Conservation (phyloP, 495 filamentous ascomycete genomes). For the Tirmania nivea region DNA sequence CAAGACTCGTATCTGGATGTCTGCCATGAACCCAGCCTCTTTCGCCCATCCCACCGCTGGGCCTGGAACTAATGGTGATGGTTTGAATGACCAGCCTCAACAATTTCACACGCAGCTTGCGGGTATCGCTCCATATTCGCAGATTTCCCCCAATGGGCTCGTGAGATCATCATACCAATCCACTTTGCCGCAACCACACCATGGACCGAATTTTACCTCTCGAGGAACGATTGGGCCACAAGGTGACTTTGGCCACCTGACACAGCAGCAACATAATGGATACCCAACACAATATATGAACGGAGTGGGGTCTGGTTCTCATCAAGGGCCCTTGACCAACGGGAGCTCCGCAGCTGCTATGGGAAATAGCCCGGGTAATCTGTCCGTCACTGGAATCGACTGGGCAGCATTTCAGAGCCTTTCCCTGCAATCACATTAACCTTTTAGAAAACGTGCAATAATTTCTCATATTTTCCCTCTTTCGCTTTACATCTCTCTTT, state of each 20-base stretch:
- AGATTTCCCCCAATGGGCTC: constrained; percentile 2
- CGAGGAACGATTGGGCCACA: constrained; percentile 9
- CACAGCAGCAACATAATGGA: constrained; percentile 14
- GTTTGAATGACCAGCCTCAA: constrained; percentile 5
- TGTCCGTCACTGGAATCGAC: not conserved
- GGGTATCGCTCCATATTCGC: constrained; percentile 5
- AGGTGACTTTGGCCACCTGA: constrained; percentile 16
- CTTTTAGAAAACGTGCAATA: not conserved
- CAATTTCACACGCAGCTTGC: constrained; percentile 14
- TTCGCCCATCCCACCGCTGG: constrained; percentile 62
- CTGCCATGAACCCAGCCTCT: constrained; percentile 90
- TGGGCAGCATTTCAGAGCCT: constrained; percentile 18
- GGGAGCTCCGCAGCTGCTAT: constrained; percentile 6
- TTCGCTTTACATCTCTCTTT: not conserved
- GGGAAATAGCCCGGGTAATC: constrained; percentile 6
- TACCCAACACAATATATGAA: constrained; percentile 13
- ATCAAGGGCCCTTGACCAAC: constrained; percentile 7
- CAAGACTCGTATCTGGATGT: constrained; percentile 99
- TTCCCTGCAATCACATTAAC: constrained; percentile 18
- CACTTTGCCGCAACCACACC: constrained; percentile 12
- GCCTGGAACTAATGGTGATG: constrained; percentile 11
- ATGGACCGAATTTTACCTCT: constrained; percentile 14
- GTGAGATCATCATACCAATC: constrained; percentile 8
- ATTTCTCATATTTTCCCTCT: not conserved
- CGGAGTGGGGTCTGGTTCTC: constrained; percentile 9